A percentile compares a stretch with the other conserved stretches of the same genome.
These are phyloP conservation scores for Wilcoxina mikolae DNA, from an alignment of 495 filamentous ascomycete genomes.

Conservation along the genomic window DNA sequence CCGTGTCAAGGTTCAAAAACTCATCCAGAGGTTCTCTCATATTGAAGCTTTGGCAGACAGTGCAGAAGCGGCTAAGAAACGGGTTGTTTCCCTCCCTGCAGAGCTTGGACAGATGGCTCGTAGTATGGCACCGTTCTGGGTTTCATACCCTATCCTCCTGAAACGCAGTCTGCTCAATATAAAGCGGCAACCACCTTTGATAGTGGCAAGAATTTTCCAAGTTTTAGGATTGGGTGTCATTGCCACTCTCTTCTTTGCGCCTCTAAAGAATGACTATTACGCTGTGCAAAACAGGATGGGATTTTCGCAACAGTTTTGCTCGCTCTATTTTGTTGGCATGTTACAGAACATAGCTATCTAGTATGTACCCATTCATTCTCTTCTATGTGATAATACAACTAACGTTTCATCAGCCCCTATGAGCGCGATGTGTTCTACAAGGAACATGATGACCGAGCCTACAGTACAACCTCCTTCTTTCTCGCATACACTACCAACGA, in stretches of 20 bases:
- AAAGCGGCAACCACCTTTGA: conserved; percentile 45
- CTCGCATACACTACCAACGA: conserved; percentile 51
- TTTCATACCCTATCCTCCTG: conserved; percentile 49
- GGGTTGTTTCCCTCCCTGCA: conserved; percentile 46
- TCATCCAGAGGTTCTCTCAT: conserved; percentile 41
- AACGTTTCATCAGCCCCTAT: conserved; percentile 33
- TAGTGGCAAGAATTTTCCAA: conserved; percentile 53
- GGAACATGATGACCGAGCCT: conserved; percentile 53
- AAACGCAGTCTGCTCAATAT: conserved; percentile 52
- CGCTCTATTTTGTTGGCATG: conserved; percentile 63
- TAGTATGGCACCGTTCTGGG: conserved; percentile 43
- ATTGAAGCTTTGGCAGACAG: conserved; percentile 24
- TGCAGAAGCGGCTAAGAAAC: conserved; percentile 8
- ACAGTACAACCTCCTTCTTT: conserved; percentile 53
- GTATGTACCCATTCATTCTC: too few relatives aligned
- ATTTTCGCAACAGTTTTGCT: conserved; percentile 52
- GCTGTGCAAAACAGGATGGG: conserved; percentile 56
- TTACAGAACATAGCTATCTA: conserved; percentile 61
- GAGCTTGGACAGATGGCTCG: conserved; percentile 52
- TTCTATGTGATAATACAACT: too few relatives aligned
- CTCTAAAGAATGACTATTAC: conserved; percentile 49
- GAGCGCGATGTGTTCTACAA: conserved; percentile 58
- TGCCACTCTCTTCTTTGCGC: conserved; percentile 56
- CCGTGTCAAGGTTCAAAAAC: conserved; percentile 41
- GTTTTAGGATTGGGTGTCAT: conserved; percentile 51